phyloP scores from a whole-genome alignment of 2,329 filamentous ascomycete species.

The Emmonsiellopsis sp. region DNA sequence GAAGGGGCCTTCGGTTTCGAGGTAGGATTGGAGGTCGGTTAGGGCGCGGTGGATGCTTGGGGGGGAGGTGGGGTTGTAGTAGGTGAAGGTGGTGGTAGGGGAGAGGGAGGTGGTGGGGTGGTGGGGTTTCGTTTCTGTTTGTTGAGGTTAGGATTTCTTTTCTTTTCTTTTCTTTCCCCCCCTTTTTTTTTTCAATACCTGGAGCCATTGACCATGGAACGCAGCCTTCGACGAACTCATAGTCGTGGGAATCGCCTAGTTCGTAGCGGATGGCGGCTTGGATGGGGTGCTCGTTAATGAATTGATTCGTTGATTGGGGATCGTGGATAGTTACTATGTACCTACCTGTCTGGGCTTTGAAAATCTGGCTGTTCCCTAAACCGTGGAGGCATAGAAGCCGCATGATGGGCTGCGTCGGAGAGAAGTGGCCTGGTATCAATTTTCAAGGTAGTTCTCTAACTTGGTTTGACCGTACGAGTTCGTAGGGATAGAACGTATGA shows the following conservation, averaged over 20 bases:
- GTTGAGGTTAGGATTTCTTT: not conserved
- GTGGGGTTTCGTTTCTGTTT: not conserved
- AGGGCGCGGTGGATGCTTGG: slow-evolving; percentile 1
- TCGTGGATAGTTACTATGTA: not conserved
- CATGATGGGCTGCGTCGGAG: not conserved
- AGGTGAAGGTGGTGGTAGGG: slow-evolving; percentile 10
- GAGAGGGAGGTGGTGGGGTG: slow-evolving; percentile 1
- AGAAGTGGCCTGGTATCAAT: too few relatives aligned
- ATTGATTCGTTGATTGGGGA: not conserved
- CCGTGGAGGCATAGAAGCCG: slow-evolving; percentile 18
- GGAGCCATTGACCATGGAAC: slow-evolving; percentile 10
- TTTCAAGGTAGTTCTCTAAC: too few relatives aligned
- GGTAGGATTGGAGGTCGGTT: not conserved
- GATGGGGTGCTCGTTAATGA: not conserved
- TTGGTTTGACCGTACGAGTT: too few relatives aligned
- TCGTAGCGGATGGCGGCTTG: slow-evolving; percentile 16
- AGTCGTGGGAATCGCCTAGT: slow-evolving; percentile 13
- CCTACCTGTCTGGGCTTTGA: not conserved
- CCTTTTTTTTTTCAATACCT: slow-evolving; percentile 4
- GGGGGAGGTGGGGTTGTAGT: slow-evolving; percentile 7
- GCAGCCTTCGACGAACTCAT: slow-evolving; percentile 17
- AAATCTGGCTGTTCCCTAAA: slow-evolving; percentile 12
- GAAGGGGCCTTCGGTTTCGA: slow-evolving; percentile 8
- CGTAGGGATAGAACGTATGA: too few relatives aligned
- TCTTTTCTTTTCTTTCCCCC: not conserved